These are phyloP conservation scores for Ogataea methanolica DNA, from an alignment of 805 yeast species.

Conservation along the genomic window DNA sequence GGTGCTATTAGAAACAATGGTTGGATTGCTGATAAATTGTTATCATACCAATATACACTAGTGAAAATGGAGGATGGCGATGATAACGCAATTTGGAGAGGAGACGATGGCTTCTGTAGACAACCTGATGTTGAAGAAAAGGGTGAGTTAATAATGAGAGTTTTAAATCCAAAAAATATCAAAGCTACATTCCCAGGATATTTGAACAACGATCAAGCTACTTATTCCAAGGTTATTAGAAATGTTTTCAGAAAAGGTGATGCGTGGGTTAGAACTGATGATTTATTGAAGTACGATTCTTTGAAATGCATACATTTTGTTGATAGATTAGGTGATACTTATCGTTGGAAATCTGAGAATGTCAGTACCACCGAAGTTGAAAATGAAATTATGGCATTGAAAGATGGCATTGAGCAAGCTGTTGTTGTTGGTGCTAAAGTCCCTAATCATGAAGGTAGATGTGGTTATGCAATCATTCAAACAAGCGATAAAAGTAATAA, in stretches of 20 bases:
- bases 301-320: constrained; percentile 75
- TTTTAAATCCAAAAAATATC: constrained; percentile 56
- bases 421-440: constrained; percentile 86
- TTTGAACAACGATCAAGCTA: constrained; percentile 72
- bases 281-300: constrained; percentile 64
- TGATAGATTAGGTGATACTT: constrained; percentile 92
- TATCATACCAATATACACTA: constrained; percentile 51
- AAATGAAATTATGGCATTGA: constrained; percentile 49
- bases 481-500: constrained; percentile 27
- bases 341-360: constrained; percentile 95
- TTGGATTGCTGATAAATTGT: constrained; percentile 62
- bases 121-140: constrained; percentile 58
- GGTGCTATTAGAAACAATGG: constrained; percentile 84
- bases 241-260: constrained; percentile 83
- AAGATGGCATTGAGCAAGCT: constrained; percentile 49
- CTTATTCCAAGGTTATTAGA: constrained; percentile 66
- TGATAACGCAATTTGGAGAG: constrained; percentile 64
- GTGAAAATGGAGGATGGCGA: constrained; percentile 80
- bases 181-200: constrained; percentile 86
- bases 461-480: constrained; percentile 82
- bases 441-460: constrained; percentile 89
- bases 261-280: constrained; percentile 89
- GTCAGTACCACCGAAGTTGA: constrained; percentile 94
- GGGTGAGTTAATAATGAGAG: constrained; percentile 82
- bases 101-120: constrained; percentile 61